phyloP scores from a whole-genome alignment of 1,139 yeast genomes.

The Kodamaea arcana region DNA sequence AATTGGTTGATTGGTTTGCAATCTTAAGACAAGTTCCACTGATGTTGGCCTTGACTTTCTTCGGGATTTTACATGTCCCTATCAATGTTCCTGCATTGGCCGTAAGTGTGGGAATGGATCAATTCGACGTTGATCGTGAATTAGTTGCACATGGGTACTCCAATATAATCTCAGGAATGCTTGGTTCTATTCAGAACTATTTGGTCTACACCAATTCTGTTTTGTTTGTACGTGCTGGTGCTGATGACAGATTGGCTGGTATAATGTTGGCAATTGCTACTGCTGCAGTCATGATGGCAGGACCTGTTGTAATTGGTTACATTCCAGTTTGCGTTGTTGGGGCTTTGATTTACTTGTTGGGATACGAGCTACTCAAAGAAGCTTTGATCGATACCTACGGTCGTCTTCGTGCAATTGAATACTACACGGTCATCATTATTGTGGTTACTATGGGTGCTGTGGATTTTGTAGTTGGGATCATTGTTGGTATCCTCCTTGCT shows the following conservation, averaged over 20 bases:
- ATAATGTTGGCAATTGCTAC: constrained; percentile 81
- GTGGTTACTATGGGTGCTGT: constrained; percentile 92
- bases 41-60: constrained; percentile 92
- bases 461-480: constrained; percentile 90
- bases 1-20: constrained; percentile 67
- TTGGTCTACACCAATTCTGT: constrained; percentile 92
- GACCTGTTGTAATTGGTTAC: constrained; percentile 88
- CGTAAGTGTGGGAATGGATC: constrained; percentile 81
- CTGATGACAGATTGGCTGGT: constrained; percentile 85
- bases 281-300: constrained; percentile 72
- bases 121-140: constrained; percentile 87
- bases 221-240: constrained; percentile 89
- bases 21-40: constrained; percentile 75
- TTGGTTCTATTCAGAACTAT: constrained; percentile 90
- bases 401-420: constrained; percentile 70
- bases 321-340: constrained; percentile 97
- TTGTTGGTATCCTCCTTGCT: constrained; percentile 86
- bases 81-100: constrained; percentile 97
- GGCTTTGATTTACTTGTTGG: constrained; percentile 80
- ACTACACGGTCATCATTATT: constrained; percentile 75
- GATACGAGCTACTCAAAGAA: constrained; percentile 84
- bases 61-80: constrained; percentile 94
- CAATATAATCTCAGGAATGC: constrained; percentile 77
- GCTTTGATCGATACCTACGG: constrained; percentile 84
- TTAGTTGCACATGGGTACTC: constrained; percentile 93